Conservation (phyloP, 2,329 filamentous ascomycete species). For the Dactylellina leptospora region DNA sequence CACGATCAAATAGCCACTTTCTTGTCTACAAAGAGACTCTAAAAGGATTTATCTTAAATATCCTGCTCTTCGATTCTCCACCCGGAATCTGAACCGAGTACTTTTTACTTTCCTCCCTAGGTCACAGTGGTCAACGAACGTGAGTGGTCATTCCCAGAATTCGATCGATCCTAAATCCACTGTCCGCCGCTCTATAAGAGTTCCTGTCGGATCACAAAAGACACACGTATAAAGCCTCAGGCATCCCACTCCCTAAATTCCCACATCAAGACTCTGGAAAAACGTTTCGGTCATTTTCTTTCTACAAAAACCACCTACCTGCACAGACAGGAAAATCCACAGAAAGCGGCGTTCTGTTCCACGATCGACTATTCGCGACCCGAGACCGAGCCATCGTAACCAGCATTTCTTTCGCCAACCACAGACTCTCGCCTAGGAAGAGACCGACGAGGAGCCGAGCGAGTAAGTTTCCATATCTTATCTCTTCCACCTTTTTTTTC, state of each 20-base stretch:
- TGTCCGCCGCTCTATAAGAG: constrained; percentile 29
- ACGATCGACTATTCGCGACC: too few relatives aligned
- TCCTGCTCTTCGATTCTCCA: not conserved
- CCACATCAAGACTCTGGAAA: not conserved
- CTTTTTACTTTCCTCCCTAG: constrained; percentile 2
- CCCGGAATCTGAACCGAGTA: not conserved
- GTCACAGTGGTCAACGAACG: not conserved
- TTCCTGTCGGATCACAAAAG: constrained; percentile 19
- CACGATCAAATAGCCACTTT: constrained; percentile 31
- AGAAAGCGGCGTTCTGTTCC: too few relatives aligned
- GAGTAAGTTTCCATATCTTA: constrained; percentile 11
- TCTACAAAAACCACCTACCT: not conserved
- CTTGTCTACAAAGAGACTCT: constrained; percentile 46
- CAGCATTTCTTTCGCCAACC: constrained; percentile 1
- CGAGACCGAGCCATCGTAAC: not conserved
- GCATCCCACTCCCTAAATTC: constrained; percentile 13
- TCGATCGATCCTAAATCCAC: constrained; percentile 50
- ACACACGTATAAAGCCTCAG: constrained; percentile 27
- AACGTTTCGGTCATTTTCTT: not conserved
- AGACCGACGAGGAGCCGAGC: not conserved
- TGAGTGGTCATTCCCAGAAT: constrained; percentile 14
- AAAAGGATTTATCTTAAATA: constrained; percentile 41
- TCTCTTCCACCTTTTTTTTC: not conserved
- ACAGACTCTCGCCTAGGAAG: constrained; percentile 20
- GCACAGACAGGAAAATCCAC: too few relatives aligned